Evolutionary conservation across 352 stramenopile species (phyloP).

Genomic region (Phytophthora agathidicida): DNA sequence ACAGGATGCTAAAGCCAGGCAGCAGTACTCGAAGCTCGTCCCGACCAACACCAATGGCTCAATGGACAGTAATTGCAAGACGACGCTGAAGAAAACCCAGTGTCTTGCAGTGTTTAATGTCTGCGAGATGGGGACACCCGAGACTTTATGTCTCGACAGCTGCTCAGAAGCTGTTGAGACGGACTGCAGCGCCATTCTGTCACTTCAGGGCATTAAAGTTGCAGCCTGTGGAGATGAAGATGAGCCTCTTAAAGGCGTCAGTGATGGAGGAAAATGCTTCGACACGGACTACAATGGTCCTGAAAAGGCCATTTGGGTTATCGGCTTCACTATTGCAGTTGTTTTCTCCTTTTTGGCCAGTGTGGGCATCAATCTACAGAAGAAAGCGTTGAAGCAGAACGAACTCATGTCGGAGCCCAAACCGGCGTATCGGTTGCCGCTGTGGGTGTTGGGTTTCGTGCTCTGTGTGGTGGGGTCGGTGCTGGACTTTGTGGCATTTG

Average conservation of each 20-base stretch:
- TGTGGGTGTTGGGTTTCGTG: conserved; percentile 87
- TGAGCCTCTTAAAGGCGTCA: conserved; percentile 31
- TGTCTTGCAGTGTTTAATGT: conserved; percentile 72
- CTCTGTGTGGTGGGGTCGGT: conserved; percentile 84
- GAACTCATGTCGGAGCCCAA: conserved; percentile 49
- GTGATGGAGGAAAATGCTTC: conserved; percentile 76
- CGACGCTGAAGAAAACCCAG: conserved; percentile 46
- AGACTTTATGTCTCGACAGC: conserved; percentile 60
- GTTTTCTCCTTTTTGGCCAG: conserved; percentile 85
- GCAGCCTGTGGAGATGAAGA: conserved; percentile 41
- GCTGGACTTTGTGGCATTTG: conserved; percentile 92
- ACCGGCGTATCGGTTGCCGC: conserved; percentile 75
- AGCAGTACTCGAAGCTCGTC: conserved; percentile 38
- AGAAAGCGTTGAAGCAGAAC: conserved; percentile 86
- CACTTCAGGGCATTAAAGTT: conserved; percentile 14
- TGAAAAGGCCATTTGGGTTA: conserved; percentile 71
- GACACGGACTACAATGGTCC: conserved; percentile 65
- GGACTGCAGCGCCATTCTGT: conserved; percentile 45
- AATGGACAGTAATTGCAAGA: conserved; percentile 37
- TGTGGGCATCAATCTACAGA: conserved; percentile 88
- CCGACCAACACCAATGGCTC: too few relatives aligned
- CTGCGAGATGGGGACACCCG: conserved; percentile 68
- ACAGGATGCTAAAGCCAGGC: conserved; percentile 50
- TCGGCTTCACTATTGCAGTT: conserved; percentile 80
- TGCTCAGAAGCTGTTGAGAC: conserved; percentile 42